Percentiles rank a stretch among this genome's conserved stretches.
These are phyloP conservation scores for Magnusiomyces tetraspermus DNA, from an alignment of 1,139 yeast species.

Conservation along the genomic window DNA sequence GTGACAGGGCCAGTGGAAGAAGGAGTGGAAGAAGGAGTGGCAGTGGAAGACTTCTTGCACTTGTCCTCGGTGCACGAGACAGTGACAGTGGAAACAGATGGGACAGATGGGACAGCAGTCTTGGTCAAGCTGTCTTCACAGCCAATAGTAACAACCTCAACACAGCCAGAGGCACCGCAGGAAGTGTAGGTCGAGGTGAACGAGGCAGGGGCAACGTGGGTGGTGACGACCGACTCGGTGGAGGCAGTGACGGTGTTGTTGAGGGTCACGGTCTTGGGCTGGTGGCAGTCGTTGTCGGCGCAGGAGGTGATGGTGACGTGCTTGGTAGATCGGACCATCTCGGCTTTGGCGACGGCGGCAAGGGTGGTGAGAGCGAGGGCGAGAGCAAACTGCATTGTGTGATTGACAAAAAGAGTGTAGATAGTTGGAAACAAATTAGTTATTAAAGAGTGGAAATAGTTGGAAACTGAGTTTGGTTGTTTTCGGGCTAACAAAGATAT, in stretches of 20 bases:
- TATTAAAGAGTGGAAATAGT: too few relatives aligned
- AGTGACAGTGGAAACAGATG: background rate
- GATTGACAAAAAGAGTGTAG: background rate
- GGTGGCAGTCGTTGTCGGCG: conserved; percentile 5
- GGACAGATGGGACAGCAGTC: conserved; percentile 6
- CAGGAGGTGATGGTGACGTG: conserved; percentile 12
- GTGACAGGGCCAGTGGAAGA: background rate
- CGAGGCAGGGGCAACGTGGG: background rate
- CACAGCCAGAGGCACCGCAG: conserved; percentile 4
- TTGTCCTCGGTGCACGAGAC: background rate
- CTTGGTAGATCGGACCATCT: conserved; percentile 6
- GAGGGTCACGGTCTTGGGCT: conserved; percentile 5
- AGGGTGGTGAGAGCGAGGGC: background rate
- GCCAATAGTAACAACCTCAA: conserved; percentile 1
- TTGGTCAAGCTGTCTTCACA: background rate
- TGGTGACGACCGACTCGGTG: conserved; percentile 5
- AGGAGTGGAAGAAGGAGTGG: conserved; percentile 2
- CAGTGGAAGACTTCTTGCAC: background rate
- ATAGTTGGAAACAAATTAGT: conserved; percentile 1
- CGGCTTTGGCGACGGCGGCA: conserved; percentile 3
- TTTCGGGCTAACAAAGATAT: too few relatives aligned
- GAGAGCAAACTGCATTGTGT: background rate
- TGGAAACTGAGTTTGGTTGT: too few relatives aligned
- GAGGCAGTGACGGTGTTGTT: conserved; percentile 2
- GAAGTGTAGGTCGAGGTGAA: background rate